phyloP scores from a whole-genome alignment of 1,284 basidiomycete species.

The Cutaneotrichosporon spelunceum region DNA sequence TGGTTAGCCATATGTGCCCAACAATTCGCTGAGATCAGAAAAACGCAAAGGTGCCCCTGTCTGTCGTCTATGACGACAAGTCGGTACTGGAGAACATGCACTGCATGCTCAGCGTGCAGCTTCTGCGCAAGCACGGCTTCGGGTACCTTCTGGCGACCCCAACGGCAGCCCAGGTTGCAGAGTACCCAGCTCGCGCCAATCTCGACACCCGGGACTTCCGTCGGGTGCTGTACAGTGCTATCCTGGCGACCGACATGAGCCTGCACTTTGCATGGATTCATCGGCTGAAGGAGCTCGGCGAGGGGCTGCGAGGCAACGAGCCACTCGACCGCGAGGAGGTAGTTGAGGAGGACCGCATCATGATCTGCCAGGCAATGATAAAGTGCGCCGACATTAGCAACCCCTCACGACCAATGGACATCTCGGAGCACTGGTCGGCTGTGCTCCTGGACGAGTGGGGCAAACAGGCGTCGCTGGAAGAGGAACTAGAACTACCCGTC shows the following conservation, averaged over 20 bases:
- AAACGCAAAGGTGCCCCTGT: conserved; percentile 84
- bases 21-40: conserved; percentile 57
- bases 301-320: conserved; percentile 20
- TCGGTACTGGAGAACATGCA: conserved; percentile 92
- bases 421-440: conserved; percentile 85
- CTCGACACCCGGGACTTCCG: conserved; percentile 60
- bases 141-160: conserved; percentile 49
- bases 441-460: conserved; percentile 85
- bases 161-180: conserved; percentile 11
- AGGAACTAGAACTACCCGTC: conserved; percentile 69
- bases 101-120: conserved; percentile 73
- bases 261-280: conserved; percentile 81
- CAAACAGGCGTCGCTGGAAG: conserved; percentile 76
- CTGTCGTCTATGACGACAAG: conserved; percentile 79
- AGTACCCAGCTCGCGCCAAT: conserved; percentile 18
- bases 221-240: conserved; percentile 69
- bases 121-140: conserved; percentile 76
- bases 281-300: conserved; percentile 55
- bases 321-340: conserved; percentile 10
- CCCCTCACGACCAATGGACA: conserved; percentile 82
- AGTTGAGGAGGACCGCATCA: conserved; percentile 57
- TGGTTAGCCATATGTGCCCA: conserved; percentile 59
- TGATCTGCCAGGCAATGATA: conserved; percentile 84
- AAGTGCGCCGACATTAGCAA: conserved; percentile 97
- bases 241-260: conserved; percentile 90